Evolutionary conservation across 2,329 filamentous ascomycete genomes (phyloP), one percentile per base, ranked within the genome.

Genomic region (Aureobasidium sp.): DNA sequence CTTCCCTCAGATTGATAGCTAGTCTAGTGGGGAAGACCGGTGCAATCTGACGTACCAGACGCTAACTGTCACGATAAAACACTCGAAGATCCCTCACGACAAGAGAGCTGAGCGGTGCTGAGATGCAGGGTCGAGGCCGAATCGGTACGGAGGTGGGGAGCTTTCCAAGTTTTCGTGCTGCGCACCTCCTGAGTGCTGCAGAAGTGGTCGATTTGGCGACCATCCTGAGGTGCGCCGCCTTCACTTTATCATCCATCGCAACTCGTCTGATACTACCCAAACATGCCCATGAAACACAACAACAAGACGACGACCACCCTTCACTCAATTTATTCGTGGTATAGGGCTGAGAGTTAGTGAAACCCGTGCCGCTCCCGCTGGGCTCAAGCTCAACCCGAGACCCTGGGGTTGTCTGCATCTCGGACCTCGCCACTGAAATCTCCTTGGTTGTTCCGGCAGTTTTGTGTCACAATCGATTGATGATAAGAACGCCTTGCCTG

Each of bases 101-200:
- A 37, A 42, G 36, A 32, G 25, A 47, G 30, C 54, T 58, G 21
- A 21, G 21, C 21, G 1, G 21, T 21, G 30, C 54, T 58, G 54
- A 55, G 30, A 58, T 58, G 54, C 54, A 58, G 54, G 54, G 44
- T 41, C 44, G 57, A 59, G 44, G 57, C 57, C 36, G 57, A 50
- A 32, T 34, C 36, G 57, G 57, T 48, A 39, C 57, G 57, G 45
- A 59, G 13, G 57, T 39, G 44, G 57, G 55, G 57, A 14, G n/a
- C 29, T 49, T 42, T 10, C 53, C 50, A 29, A 27, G 41, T 58
- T 48, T 47, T 47, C 42, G 30, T 21, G 9, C 41, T 37, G 54
- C 37, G n/a, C 45, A 57, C 53, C 54, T 48, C 54, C 41, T 47
- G 41, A 58, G 32, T n/a, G 41, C 1, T 58, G 54, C 54, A 47